Base-by-base conservation (phyloP, 805 yeast species). In the Kurtzmaniella fragi region DNA sequence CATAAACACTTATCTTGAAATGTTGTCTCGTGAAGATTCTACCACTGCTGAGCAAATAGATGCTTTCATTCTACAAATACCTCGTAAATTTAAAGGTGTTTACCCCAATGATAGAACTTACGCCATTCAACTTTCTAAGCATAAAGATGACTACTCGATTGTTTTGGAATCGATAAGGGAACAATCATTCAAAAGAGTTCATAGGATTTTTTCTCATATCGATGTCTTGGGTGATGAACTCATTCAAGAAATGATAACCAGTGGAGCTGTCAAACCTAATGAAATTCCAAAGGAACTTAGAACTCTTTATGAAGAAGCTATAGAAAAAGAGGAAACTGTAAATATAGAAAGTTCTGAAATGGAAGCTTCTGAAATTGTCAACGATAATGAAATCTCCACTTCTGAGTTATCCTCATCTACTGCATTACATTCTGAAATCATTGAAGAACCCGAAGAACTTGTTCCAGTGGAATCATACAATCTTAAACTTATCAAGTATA, bases 381-480 rank as follows among this genome's bases (percentile, higher is more conserved):
- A 14, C 28, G 25, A 10, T 13, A 11, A 25, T 16, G 14, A 16
- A n/a, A 16, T 17, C 17, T 8, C 23, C 20, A 11, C 23, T 23
- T 11, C 13, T n/a, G 17, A 26, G 11, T 29, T n/a, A 15, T 14
- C 30, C 12, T 33, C 35, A 45, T 34, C 10, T 17, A 11, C 15
- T 67, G 30, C 70, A 66, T 28, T 7, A 28, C 5, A 13, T 28
- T 28, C 38, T 12, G 20, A 26, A 13, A 50, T 76, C 0, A 53
- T 86, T 11, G 73, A 71, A 2, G 76, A 76, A 31, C 67, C 73
- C 27, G 79, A 70, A 2, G 65, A 65, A 12, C 69, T 90, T 35
- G 61, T 63, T 34, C 71, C 95, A 1, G 95, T 87, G 7, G 82
- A 80, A 32, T 78, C 95, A 0, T 77, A 79, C 43, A 95, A 93